These are phyloP conservation scores for Colletotrichum musicola DNA, from an alignment of 2,329 filamentous ascomycete species.

Conservation along the genomic window DNA sequence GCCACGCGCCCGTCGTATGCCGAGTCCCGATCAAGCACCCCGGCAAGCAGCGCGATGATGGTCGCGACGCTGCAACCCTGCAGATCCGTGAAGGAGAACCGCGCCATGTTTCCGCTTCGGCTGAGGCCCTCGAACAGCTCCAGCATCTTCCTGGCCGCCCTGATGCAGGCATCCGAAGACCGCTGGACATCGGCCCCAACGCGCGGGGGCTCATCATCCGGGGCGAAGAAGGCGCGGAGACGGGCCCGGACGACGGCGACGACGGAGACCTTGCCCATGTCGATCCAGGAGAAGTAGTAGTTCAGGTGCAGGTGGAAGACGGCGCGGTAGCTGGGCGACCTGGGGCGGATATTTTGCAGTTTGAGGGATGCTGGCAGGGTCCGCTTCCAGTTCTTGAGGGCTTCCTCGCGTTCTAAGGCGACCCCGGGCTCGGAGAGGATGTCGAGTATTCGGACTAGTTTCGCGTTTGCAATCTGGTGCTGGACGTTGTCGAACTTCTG, in stretches of 20 bases:
- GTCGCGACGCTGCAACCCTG: conserved; percentile 54
- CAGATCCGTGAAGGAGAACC: conserved; percentile 55
- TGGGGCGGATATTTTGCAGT: conserved; percentile 45
- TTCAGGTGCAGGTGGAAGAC: conserved; percentile 52
- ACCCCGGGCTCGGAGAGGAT: conserved; percentile 42
- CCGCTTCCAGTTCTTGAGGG: conserved; percentile 49
- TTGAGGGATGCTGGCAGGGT: conserved; percentile 45
- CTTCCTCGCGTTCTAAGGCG: conserved; percentile 34
- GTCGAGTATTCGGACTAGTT: conserved; percentile 48
- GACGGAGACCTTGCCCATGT: conserved; percentile 50
- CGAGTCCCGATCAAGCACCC: conserved; percentile 50
- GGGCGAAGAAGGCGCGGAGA: conserved; percentile 40
- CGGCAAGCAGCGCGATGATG: conserved; percentile 50
- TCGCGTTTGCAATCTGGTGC: conserved; percentile 48
- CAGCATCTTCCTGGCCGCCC: conserved; percentile 49
- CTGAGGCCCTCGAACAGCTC: conserved; percentile 48
- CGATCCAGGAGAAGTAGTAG: conserved; percentile 53
- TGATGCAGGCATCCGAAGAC: conserved; percentile 45
- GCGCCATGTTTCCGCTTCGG: conserved; percentile 47
- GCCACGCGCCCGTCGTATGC: conserved; percentile 46
- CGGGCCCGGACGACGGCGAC: conserved; percentile 47
- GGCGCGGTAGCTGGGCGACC: conserved; percentile 46
- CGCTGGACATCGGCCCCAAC: conserved; percentile 37
- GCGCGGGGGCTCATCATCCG: conserved; percentile 1
- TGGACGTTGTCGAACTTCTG: conserved; percentile 50